Evolutionary conservation across 768 basidiomycete genomes (phyloP).

Genomic region (Coprinopsis sp.): DNA sequence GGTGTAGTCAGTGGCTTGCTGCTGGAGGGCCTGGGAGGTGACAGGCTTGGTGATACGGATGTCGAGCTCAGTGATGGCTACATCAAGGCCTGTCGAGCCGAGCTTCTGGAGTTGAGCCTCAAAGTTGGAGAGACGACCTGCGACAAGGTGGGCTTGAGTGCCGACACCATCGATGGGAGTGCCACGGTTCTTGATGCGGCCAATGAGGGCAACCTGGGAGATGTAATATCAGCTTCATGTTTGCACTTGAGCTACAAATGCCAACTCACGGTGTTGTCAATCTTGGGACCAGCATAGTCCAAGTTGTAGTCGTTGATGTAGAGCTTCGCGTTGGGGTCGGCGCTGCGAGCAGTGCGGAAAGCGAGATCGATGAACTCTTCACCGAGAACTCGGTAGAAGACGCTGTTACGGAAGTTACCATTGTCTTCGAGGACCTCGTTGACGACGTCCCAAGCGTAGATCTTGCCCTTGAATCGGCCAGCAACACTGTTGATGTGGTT

Average conservation of each 20-base stretch:
- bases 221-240: neutral
- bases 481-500: slow-evolving; percentile 36
- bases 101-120: slow-evolving; percentile 47
- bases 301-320: slow-evolving; percentile 47
- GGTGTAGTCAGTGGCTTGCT: slow-evolving; percentile 56
- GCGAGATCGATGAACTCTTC: slow-evolving; percentile 40
- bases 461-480: slow-evolving; percentile 33
- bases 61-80: slow-evolving; percentile 67
- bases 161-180: slow-evolving; percentile 61
- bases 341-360: slow-evolving; percentile 38
- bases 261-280: slow-evolving; percentile 3
- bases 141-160: slow-evolving; percentile 55
- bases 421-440: slow-evolving; percentile 42
- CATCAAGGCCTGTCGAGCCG: slow-evolving; percentile 57
- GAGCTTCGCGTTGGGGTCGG: slow-evolving; percentile 38
- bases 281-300: slow-evolving; percentile 25
- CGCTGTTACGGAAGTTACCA: slow-evolving; percentile 32
- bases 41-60: slow-evolving; percentile 55
- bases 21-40: slow-evolving; percentile 42
- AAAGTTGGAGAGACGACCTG: slow-evolving; percentile 50
- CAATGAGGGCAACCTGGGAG: slow-evolving; percentile 37
- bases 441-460: slow-evolving; percentile 24
- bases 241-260: neutral
- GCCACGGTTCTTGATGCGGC: slow-evolving; percentile 39
- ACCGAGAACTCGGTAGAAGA: slow-evolving; percentile 39